Evolutionary conservation across 2,329 filamentous ascomycete species (phyloP).

Genomic region (Chrysoporthe austroafricana): DNA sequence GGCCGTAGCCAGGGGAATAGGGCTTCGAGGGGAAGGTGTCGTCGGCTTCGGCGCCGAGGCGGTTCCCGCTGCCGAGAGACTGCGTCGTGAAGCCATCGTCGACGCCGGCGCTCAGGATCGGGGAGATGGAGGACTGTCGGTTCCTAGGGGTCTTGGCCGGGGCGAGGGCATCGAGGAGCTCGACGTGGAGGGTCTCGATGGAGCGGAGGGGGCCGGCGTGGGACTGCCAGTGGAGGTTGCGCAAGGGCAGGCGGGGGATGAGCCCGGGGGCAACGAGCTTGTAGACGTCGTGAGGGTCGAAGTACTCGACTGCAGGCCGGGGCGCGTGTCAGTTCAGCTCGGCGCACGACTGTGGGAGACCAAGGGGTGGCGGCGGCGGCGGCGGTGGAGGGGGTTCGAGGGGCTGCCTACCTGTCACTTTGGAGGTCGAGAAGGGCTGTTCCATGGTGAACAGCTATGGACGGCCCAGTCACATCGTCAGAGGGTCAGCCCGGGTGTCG

Average conservation of each 20-base stretch:
- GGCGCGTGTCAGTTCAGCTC: slow-evolving; percentile 14
- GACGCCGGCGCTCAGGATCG: slow-evolving; percentile 35
- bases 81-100: slow-evolving; percentile 68
- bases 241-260: slow-evolving; percentile 77
- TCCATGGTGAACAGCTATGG: slow-evolving; percentile 58
- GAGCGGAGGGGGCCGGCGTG: slow-evolving; percentile 88
- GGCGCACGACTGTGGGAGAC: slow-evolving; percentile 13
- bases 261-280: slow-evolving; percentile 79
- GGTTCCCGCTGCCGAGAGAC: slow-evolving; percentile 46
- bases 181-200: slow-evolving; percentile 89
- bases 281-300: slow-evolving; percentile 89
- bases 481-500: background rate
- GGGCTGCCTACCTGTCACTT: slow-evolving; percentile 68
- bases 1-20: slow-evolving; percentile 26
- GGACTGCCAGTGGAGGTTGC: slow-evolving; percentile 96
- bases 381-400: slow-evolving; percentile 16
- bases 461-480: slow-evolving; percentile 26
- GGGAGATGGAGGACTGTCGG: slow-evolving; percentile 26
- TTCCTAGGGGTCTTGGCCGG: slow-evolving; percentile 35
- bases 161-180: slow-evolving; percentile 68
- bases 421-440: slow-evolving; percentile 71
- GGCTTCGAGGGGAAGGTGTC: slow-evolving; percentile 23
- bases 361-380: slow-evolving; percentile 32
- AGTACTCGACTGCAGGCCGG: slow-evolving; percentile 81
- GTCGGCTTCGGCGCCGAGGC: slow-evolving; percentile 19